A percentile compares a stretch with the other conserved stretches of the same genome.
Conservation (phyloP, 148 eudicot species). For the Camellia granthamiana region DNA sequence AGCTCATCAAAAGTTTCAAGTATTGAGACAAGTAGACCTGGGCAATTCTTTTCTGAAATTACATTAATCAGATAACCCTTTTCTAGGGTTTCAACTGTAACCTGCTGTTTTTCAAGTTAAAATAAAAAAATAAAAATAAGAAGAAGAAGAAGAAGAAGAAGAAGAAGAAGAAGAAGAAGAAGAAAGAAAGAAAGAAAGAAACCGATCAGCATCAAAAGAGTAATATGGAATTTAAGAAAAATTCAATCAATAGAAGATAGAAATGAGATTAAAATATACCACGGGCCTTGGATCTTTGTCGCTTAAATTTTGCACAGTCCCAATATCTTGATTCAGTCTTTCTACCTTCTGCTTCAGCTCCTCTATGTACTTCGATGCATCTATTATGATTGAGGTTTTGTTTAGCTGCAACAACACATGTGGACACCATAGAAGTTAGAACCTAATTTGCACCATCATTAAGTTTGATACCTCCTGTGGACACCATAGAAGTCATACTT, state of each 20-base stretch:
- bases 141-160: not conserved
- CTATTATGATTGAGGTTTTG: constrained; percentile 62
- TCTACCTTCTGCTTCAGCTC: constrained; percentile 79
- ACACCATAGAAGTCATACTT: too few relatives aligned
- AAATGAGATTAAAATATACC: constrained; percentile 27
- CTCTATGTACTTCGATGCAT: constrained; percentile 81
- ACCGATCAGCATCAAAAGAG: not conserved
- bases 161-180: not conserved
- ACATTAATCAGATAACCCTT: constrained; percentile 72
- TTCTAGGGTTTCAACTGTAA: constrained; percentile 68
- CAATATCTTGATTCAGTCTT: constrained; percentile 53
- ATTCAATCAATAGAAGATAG: not conserved
- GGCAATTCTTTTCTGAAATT: constrained; percentile 49
- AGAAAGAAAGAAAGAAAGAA: not conserved
- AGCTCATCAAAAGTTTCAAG: constrained; percentile 77
- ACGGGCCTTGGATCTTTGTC: constrained; percentile 43
- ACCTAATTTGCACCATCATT: not conserved
- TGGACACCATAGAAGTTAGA: not conserved
- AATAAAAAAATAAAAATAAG: too few relatives aligned
- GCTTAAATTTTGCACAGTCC: constrained; percentile 41
- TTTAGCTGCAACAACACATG: constrained; percentile 36
- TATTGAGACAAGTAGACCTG: constrained; percentile 55
- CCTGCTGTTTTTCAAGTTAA: constrained; percentile 28
- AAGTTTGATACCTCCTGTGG: not conserved
- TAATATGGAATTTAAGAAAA: not conserved